Conservation (phyloP, 495 filamentous ascomycete genomes). For the Annulohypoxylon moriforme region DNA sequence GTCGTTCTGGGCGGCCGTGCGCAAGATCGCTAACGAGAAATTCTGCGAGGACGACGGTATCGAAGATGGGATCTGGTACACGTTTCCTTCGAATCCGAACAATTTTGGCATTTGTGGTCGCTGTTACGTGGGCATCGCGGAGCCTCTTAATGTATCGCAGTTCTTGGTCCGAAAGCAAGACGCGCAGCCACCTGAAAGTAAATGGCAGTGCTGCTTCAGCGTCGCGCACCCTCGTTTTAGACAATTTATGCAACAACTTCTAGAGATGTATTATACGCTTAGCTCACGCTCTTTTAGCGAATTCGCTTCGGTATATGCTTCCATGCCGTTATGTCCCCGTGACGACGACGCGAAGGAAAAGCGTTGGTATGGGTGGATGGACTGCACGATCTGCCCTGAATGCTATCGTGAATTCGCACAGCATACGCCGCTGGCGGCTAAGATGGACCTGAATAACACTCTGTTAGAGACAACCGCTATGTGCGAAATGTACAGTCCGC, state of each 20-base stretch:
- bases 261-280: slow-evolving; percentile 34
- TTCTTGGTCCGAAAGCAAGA: slow-evolving; percentile 42
- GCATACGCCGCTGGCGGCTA: slow-evolving; percentile 43
- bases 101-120: slow-evolving; percentile 51
- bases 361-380: slow-evolving; percentile 53
- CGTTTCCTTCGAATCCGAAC: slow-evolving; percentile 42
- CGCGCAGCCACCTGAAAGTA: slow-evolving; percentile 20
- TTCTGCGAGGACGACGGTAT: slow-evolving; percentile 50
- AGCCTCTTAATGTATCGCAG: slow-evolving; percentile 43
- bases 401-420: slow-evolving; percentile 53
- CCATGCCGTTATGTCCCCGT: slow-evolving; percentile 47
- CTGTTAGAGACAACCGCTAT: slow-evolving; percentile 43
- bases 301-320: slow-evolving; percentile 40
- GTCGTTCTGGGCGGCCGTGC: slow-evolving; percentile 47
- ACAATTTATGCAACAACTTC: slow-evolving; percentile 37
- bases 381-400: slow-evolving; percentile 55
- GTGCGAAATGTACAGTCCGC: slow-evolving; percentile 54
- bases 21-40: slow-evolving; percentile 39
- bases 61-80: slow-evolving; percentile 50
- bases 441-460: slow-evolving; percentile 42
- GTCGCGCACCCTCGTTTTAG: slow-evolving; percentile 25
- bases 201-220: slow-evolving; percentile 40
- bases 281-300: slow-evolving; percentile 29
- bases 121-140: slow-evolving; percentile 49
- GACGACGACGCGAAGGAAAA: slow-evolving; percentile 44